Evolutionary conservation across 1,284 basidiomycete species (phyloP), one percentile per base, ranked within the genome.

Genomic region (Golubevia pallescens): DNA sequence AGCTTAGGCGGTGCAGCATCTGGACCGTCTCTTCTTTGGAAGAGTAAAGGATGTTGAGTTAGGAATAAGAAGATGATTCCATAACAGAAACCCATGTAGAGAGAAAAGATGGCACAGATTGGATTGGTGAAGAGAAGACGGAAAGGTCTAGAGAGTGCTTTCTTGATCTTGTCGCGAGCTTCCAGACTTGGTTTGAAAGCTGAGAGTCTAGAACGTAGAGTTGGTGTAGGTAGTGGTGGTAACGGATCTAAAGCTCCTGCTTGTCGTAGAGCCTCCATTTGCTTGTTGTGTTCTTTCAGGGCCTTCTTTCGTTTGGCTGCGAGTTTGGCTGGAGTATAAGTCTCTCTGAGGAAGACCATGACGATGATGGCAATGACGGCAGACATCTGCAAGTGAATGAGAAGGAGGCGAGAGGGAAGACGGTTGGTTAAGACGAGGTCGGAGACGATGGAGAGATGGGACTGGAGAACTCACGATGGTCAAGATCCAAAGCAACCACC

Each of bases 61-160:
- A 88, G 83, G 57, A 88, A 80, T 66, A 87, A 87, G 16, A 88
- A 78, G 62, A 79, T 69, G 69, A 86, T 76, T 8, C 86, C 87
- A 65, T 88, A 88, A 58, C 87, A 80, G 70, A 87, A 88, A 0
- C 87, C 86, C 62, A 87, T 87, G 71, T 88, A 88, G 53, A 80
- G 57, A 2, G 81, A 84, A 64, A 88, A 88, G 38, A 86, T 75
- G 59, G 86, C 80, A 21, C 86, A 86, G 14, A 87, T 84, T 0
- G 87, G 87, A 67, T 87, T 87, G 59, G 69, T 64, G 55, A 87
- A 78, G 19, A 87, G 68, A 1, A 87, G 66, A 6, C 86, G 66
- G 21, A 87, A 87, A 0, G 88, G 87, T 16, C 87, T 79, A 4
- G 78, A 80, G 66, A 87, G 82, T 0, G 86, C 84, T 38, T 70